These are phyloP conservation scores for Cadophora luteo-olivacea DNA, from an alignment of 2,329 filamentous ascomycete genomes.

Conservation along the genomic window DNA sequence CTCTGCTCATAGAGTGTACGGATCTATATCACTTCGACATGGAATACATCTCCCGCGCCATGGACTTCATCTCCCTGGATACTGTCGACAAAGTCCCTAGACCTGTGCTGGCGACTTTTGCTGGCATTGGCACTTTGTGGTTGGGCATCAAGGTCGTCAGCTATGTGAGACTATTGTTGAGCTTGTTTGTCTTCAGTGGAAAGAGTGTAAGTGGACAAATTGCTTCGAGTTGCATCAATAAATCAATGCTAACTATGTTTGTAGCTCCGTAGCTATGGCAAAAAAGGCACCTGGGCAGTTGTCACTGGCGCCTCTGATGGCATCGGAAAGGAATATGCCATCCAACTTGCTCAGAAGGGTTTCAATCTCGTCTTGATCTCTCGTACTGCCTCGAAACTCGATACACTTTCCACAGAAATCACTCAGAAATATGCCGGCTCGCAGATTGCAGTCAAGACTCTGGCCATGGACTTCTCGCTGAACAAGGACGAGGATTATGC, in stretches of 20 bases:
- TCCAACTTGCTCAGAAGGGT: slow-evolving; percentile 86
- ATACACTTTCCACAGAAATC: slow-evolving; percentile 77
- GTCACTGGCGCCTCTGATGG: slow-evolving; percentile 96
- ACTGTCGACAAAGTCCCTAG: slow-evolving; percentile 28
- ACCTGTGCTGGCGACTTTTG: slow-evolving; percentile 42
- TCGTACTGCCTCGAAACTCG: slow-evolving; percentile 91
- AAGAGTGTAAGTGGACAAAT: slow-evolving; percentile 57
- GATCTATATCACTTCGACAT: not conserved
- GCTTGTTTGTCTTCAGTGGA: slow-evolving; percentile 71
- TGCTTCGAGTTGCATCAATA: too few species aligned
- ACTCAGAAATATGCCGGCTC: slow-evolving; percentile 67
- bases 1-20: not conserved
- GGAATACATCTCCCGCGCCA: slow-evolving; percentile 8
- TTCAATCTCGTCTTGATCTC: slow-evolving; percentile 97
- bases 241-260: slow-evolving; percentile 23
- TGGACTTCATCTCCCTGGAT: slow-evolving; percentile 12
- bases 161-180: slow-evolving; percentile 67
- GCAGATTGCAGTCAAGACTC: slow-evolving; percentile 72
- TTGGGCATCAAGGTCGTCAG: slow-evolving; percentile 62
- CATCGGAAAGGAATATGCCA: slow-evolving; percentile 93
- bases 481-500: slow-evolving; percentile 83
- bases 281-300: slow-evolving; percentile 91
- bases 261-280: slow-evolving; percentile 88
- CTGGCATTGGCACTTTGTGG: slow-evolving; percentile 63
- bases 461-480: slow-evolving; percentile 91